These are phyloP conservation scores for Quercus phellos DNA, from an alignment of 331 rosid genomes.

Conservation along the genomic window DNA sequence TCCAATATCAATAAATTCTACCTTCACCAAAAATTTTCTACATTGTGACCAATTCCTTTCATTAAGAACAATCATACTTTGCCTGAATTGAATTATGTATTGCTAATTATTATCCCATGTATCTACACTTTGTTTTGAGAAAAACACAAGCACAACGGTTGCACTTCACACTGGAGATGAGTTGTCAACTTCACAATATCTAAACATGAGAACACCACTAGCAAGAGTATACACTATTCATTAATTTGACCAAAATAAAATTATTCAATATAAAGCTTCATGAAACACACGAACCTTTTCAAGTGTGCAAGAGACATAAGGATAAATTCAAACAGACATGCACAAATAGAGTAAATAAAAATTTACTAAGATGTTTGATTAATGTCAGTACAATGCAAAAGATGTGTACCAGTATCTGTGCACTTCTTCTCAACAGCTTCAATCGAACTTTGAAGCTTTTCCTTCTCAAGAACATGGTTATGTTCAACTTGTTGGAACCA, in stretches of 20 bases:
- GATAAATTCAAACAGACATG: neutral
- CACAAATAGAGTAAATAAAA: neutral
- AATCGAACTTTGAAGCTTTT: conserved; percentile 52
- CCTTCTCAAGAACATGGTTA: conserved; percentile 47
- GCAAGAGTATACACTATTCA: no score
- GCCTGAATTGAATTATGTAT: no score
- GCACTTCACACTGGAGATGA: neutral
- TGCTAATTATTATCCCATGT: neutral
- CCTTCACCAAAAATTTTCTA: no score
- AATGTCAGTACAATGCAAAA: neutral
- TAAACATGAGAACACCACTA: neutral
- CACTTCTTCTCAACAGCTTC: conserved; percentile 68
- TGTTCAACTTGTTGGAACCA: conserved; percentile 62
- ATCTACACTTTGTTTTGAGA: neutral
- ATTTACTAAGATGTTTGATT: neutral
- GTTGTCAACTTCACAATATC: neutral
- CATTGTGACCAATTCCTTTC: no score
- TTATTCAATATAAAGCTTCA: neutral
- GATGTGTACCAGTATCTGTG: conserved; percentile 47
- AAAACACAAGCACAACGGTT: no score
- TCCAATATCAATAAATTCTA: no score
- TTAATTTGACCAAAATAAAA: no score
- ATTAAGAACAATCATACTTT: no score
- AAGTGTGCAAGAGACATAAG: no score
- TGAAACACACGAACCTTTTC: neutral